Base-by-base conservation (phyloP, 2,329 filamentous ascomycete genomes). In the Penicillium sumatraense region DNA sequence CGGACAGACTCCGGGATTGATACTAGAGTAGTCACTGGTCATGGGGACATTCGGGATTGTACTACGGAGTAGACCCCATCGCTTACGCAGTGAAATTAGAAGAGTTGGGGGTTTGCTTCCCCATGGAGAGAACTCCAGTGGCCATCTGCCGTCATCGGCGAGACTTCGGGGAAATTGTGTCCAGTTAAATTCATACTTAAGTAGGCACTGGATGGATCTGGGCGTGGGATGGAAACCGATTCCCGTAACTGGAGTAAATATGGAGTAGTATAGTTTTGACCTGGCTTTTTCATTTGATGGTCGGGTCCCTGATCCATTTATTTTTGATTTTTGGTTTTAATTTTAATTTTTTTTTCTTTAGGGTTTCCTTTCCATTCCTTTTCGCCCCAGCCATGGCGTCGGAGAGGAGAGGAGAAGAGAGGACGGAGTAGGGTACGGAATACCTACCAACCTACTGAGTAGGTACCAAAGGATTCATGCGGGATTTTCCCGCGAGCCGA, bases 121-220 rank as follows among this genome's bases (percentile, higher is more conserved):
- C 57, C 61, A 50, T 57, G 61, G 61, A 62, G 63, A 54, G 40
- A n/a, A 47, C 29, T 36, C 42, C 53, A 52, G 47, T 33, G n/a
- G n/a, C n/a, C n/a, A n/a, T n/a, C n/a, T n/a, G 9, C 13, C 41
- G 27, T 23, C 3, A 27, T 54, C 62, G 62, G 62, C 16, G 55
- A 57, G 38, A 56, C 47, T 14, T 65, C 61, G 63, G 60, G 31
- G 58, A 64, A 64, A 58, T 48, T 6, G 14, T 38, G 23, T 31
- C 45, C 52, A 51, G 24, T 33, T 31, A 40, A 41, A 35, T n/a
- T n/a, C n/a, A n/a, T n/a, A n/a, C n/a, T n/a, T n/a, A n/a, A n/a
- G n/a, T n/a, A 40, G 36, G 26, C 49, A n/a, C n/a, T n/a, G n/a
- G n/a, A n/a, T n/a, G n/a, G 36, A 52, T 33, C 35, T 45, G 42